A percentile compares a stretch with the other conserved stretches of the same genome.
These are phyloP conservation scores for Styphnolobium japonicum DNA, from an alignment of 306 rosid genomes.

Conservation along the genomic window DNA sequence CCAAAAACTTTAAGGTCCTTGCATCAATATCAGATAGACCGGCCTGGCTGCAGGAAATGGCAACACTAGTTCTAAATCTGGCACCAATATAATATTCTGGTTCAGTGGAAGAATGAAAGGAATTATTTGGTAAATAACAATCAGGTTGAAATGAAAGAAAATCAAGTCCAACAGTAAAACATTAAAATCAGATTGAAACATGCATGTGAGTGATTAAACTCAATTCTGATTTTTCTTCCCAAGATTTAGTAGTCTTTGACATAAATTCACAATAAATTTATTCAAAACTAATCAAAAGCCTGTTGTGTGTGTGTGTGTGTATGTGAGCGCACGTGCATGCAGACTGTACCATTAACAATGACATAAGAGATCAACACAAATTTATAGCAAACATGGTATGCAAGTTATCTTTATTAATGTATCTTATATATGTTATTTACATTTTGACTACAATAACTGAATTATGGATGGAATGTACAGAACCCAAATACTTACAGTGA, in stretches of 20 bases:
- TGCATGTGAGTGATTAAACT: conserved; percentile 8
- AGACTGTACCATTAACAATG: conserved; percentile 5
- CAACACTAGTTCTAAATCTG: conserved; percentile 19
- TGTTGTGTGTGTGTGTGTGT: background rate
- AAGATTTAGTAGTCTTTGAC: conserved; percentile 12
- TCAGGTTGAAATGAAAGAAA: background rate
- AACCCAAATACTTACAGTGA: conserved; percentile 58
- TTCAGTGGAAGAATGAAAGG: conserved; percentile 2
- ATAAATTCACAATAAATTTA: background rate
- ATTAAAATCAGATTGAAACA: conserved; percentile 21
- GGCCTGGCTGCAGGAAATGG: conserved; percentile 44
- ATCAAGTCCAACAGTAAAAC: background rate
- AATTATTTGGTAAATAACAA: background rate
- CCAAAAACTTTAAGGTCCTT: conserved; percentile 66
- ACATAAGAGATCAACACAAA: background rate
- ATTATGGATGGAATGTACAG: background rate
- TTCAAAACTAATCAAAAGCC: background rate
- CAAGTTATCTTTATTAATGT: background rate
- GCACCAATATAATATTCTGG: background rate
- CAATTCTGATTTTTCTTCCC: background rate
- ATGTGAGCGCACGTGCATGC: background rate
- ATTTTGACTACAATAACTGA: background rate
- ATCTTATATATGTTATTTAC: background rate
- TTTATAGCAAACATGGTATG: background rate
- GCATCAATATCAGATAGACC: conserved; percentile 51